Evolutionary conservation across 805 yeast species (phyloP), one percentile per base, ranked within the genome.

Genomic region (Jamesozyma lodderae): DNA sequence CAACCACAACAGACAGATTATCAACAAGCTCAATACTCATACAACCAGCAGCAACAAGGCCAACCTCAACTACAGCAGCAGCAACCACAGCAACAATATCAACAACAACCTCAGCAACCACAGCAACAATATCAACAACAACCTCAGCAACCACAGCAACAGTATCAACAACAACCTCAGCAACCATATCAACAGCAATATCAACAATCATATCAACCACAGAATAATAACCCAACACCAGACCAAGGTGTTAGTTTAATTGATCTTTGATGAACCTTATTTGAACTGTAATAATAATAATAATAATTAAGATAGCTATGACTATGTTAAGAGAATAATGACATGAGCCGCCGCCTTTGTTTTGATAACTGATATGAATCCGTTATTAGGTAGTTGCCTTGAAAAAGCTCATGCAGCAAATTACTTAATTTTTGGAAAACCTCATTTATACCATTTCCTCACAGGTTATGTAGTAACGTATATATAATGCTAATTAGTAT

Each of bases 181-280:
- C 17, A 9, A 25, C 31, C 29, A 23, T 31, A 40, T 16, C 40
- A 36, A 23, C n/a, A 31, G 13, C 20, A 22, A 15, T 10, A 20
- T 4, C 35, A 32, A 16, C 13, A 8, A 24, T 20, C 34, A 20
- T 26, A 31, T n/a, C 59, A 53, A 28, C n/a, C n/a, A 62, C 41
- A 43, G 58, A 41, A 47, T 31, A 51, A 45, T 35, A 47, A 44
- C 30, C 35, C 45, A 20, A 17, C 39, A 13, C 50, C 59, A 4
- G 60, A 55, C 33, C 60, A 55, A 41, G 53, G 56, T 21, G 36
- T 50, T 16, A 53, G 54, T 36, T 47, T 57, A 41, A 57, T 57
- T 31, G 62, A 57, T 36, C 36, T 57, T 30, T 57, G 38, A 41
- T 15, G 20, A n/a, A n/a, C n/a, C n/a, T n/a, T n/a, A n/a, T n/a